phyloP scores from a whole-genome alignment of 2,329 filamentous ascomycete species.

The Exophiala bonariae region DNA sequence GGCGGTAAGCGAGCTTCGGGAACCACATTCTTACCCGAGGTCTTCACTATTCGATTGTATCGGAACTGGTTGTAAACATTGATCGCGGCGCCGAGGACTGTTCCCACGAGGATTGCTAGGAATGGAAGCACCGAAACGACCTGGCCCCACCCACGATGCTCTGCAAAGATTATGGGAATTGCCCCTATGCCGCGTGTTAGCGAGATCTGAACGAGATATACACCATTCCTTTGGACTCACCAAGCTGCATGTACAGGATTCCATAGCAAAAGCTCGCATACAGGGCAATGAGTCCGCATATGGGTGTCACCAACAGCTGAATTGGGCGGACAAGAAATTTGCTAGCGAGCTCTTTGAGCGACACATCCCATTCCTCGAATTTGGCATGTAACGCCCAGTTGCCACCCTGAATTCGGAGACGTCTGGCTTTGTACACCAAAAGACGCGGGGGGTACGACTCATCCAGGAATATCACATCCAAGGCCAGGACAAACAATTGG shows the following conservation, averaged over 20 bases:
- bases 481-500: constrained; percentile 59
- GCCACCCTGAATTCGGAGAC: constrained; percentile 51
- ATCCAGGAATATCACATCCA: constrained; percentile 53
- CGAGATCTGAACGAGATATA: background rate
- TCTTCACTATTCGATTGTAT: constrained; percentile 22
- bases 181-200: constrained; percentile 34
- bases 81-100: constrained; percentile 40
- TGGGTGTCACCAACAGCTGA: constrained; percentile 53
- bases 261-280: constrained; percentile 56
- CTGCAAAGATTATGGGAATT: constrained; percentile 52
- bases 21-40: constrained; percentile 24
- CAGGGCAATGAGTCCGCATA: constrained; percentile 45
- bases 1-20: constrained; percentile 55
- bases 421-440: constrained; percentile 51
- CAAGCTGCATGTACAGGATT: constrained; percentile 49
- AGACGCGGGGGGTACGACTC: constrained; percentile 59
- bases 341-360: constrained; percentile 41
- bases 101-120: constrained; percentile 49
- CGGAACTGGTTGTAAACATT: constrained; percentile 44
- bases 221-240: too few species aligned
- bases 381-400: constrained; percentile 46
- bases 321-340: constrained; percentile 51
- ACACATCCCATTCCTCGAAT: constrained; percentile 41
- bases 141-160: constrained; percentile 46
- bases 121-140: constrained; percentile 50